Percentiles rank a stretch among this genome's conserved stretches.
Conservation (phyloP, 2,329 filamentous ascomycete species). For the Colletotrichum lini region DNA sequence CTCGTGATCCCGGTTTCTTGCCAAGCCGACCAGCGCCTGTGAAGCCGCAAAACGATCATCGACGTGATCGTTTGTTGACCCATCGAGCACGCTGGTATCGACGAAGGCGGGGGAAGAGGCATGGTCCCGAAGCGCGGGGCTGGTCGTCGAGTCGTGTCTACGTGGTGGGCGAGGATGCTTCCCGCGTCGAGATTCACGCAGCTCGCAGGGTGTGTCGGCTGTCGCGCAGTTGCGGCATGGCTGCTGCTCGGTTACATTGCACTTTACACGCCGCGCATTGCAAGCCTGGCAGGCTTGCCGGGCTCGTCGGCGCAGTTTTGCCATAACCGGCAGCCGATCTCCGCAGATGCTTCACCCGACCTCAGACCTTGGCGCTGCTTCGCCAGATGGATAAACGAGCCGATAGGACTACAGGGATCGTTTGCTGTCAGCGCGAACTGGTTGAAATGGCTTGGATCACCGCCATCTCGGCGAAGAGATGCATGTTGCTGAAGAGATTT, state of each 20-base stretch:
- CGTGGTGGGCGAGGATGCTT: constrained; percentile 46
- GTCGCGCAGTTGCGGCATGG: constrained; percentile 52
- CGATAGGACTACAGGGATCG: too few species aligned
- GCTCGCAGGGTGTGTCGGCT: constrained; percentile 49
- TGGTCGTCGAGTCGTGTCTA: background rate
- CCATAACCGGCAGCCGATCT: constrained; percentile 3
- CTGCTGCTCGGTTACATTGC: constrained; percentile 52
- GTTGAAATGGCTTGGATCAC: background rate
- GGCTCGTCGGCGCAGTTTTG: constrained; percentile 47
- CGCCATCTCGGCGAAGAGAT: background rate
- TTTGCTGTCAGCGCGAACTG: background rate
- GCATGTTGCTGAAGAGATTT: background rate
- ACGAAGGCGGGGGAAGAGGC: background rate
- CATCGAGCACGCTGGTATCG: background rate
- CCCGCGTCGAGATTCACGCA: constrained; percentile 53
- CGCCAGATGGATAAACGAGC: background rate
- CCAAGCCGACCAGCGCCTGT: constrained; percentile 1
- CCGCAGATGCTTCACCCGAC: too few species aligned
- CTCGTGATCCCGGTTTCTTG: background rate
- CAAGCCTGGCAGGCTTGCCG: constrained; percentile 54
- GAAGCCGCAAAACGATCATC: constrained; percentile 5
- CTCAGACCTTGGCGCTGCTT: background rate
- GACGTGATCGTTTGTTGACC: background rate
- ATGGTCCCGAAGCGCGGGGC: background rate
- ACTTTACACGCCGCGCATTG: constrained; percentile 53